Evolutionary conservation across 2,329 filamentous ascomycete genomes (phyloP).

Genomic region (Arthrinium phaeospermum): DNA sequence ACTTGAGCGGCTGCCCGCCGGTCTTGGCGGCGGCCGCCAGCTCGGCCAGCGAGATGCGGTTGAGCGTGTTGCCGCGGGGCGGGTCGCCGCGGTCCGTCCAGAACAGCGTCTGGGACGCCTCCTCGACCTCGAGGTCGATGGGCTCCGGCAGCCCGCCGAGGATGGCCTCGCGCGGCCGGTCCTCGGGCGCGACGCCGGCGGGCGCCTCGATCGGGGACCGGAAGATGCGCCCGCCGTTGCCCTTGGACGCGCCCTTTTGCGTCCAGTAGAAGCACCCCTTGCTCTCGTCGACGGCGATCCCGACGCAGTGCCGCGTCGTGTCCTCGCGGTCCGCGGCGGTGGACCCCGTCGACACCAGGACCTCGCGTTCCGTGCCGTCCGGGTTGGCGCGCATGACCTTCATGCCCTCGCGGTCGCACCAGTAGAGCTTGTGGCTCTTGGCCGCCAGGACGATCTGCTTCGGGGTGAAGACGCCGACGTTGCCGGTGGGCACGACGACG

Average conservation of each 20-base stretch:
- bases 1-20: neutral
- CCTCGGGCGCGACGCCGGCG: conserved; percentile 38
- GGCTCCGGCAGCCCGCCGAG: conserved; percentile 56
- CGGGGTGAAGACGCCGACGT: conserved; percentile 42
- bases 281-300: conserved; percentile 52
- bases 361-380: conserved; percentile 32
- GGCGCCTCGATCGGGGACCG: conserved; percentile 47
- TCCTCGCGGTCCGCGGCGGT: conserved; percentile 38
- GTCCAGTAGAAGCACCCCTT: conserved; percentile 62
- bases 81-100: conserved; percentile 68
- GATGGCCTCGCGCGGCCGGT: conserved; percentile 48
- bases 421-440: conserved; percentile 29
- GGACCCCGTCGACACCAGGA: conserved; percentile 30
- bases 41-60: conserved; percentile 40
- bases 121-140: conserved; percentile 63
- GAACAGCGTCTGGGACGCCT: conserved; percentile 51
- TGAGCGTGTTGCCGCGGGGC: conserved; percentile 59
- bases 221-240: conserved; percentile 57
- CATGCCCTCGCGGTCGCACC: conserved; percentile 36
- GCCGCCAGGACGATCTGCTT: conserved; percentile 29
- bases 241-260: conserved; percentile 62
- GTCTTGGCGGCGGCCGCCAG: conserved; percentile 1
- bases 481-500: conserved; percentile 43
- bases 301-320: conserved; percentile 57
- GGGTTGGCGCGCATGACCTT: conserved; percentile 30